These are phyloP conservation scores for Beta corolliflora DNA, from an alignment of 179 eudicot genomes.

Conservation along the genomic window DNA sequence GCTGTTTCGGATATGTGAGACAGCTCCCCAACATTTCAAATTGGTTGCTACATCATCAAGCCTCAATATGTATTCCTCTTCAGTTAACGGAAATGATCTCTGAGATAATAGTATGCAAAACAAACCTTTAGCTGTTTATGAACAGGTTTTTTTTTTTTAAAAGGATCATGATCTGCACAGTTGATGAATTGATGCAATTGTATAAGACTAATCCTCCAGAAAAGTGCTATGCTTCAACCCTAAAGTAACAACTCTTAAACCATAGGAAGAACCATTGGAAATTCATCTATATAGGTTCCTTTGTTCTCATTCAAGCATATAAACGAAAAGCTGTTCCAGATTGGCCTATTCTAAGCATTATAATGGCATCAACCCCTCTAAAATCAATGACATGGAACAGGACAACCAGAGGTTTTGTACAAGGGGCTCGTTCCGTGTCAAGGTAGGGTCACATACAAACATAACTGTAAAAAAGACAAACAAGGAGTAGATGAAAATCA, in stretches of 20 bases:
- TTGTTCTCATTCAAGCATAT: background rate
- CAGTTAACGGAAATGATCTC: slow-evolving; percentile 92
- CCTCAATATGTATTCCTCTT: slow-evolving; percentile 91
- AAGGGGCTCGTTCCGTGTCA: background rate
- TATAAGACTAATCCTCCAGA: background rate
- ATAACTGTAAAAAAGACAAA: background rate
- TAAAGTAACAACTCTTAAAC: background rate
- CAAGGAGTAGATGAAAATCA: background rate
- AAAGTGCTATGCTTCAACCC: background rate
- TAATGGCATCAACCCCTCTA: background rate
- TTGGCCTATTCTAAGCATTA: background rate
- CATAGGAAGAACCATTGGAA: background rate
- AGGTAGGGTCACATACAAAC: background rate
- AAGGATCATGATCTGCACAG: background rate
- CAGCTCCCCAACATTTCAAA: slow-evolving; percentile 98
- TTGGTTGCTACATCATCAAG: slow-evolving; percentile 94
- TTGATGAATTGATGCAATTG: background rate
- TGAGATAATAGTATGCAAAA: slow-evolving; percentile 24
- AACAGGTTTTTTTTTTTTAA: too few relatives aligned
- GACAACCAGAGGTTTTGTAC: background rate
- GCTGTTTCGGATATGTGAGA: slow-evolving; percentile 87
- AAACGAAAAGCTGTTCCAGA: background rate
- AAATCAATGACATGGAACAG: background rate
- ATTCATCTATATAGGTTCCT: background rate
- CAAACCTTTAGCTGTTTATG: background rate